A percentile compares a stretch with the other conserved stretches of the same genome.
Evolutionary conservation across 2,329 filamentous ascomycete genomes (phyloP).

Genomic region (Grosmannia huntii): DNA sequence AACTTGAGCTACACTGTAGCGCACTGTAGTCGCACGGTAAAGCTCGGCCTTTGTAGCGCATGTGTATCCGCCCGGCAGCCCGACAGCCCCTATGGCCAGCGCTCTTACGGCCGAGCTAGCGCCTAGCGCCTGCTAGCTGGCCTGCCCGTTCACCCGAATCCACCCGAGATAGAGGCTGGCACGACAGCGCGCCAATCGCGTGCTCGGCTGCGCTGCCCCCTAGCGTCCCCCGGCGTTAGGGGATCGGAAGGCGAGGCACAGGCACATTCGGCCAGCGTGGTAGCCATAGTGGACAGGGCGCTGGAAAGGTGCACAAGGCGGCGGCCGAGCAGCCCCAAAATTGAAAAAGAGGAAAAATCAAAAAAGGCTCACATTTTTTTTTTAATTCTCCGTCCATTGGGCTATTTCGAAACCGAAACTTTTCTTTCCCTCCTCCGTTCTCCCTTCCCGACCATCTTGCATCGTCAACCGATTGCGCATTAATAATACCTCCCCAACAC

Average conservation of each 20-base stretch:
- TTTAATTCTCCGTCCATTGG: background rate
- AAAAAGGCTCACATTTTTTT: background rate
- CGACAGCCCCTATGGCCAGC: no score
- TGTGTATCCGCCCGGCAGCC: no score
- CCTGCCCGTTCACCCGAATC: constrained; percentile 12
- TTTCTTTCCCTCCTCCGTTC: background rate
- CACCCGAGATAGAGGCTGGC: constrained; percentile 12
- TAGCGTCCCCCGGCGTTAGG: no score
- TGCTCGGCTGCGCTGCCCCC: background rate
- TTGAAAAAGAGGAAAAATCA: background rate
- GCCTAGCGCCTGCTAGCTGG: no score
- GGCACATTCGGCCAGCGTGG: no score
- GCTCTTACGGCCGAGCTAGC: no score
- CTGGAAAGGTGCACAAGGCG: no score
- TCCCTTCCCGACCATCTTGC: background rate
- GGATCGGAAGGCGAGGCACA: background rate
- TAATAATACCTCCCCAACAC: background rate
- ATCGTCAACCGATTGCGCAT: background rate
- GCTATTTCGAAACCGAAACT: background rate
- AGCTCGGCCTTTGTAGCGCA: no score
- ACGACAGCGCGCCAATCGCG: constrained; percentile 1
- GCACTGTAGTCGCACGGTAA: no score
- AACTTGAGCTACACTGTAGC: no score
- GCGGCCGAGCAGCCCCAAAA: background rate
- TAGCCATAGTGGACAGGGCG: no score